A percentile compares a stretch with the other conserved stretches of the same genome.
These are phyloP conservation scores for Beauveria varroae DNA, from an alignment of 2,329 filamentous ascomycete species.

Conservation along the genomic window DNA sequence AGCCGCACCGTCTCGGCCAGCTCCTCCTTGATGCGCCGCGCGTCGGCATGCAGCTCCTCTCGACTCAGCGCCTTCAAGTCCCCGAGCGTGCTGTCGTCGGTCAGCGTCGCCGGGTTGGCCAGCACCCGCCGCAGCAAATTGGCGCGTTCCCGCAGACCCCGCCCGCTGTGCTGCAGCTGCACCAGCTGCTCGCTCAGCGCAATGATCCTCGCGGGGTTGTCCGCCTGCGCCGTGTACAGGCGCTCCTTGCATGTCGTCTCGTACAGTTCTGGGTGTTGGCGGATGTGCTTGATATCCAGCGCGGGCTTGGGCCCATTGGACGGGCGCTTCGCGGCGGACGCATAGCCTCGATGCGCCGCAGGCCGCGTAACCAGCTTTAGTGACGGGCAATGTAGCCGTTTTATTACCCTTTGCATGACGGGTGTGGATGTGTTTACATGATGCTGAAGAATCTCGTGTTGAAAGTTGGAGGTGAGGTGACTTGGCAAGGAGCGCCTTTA, in stretches of 20 bases:
- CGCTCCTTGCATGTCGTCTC: conserved; percentile 75
- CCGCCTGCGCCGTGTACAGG: conserved; percentile 61
- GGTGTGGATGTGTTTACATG: conserved; percentile 14
- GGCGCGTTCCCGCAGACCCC: conserved; percentile 55
- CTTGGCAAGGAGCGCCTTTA: conserved; percentile 17
- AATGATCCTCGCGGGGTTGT: conserved; percentile 49
- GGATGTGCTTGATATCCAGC: conserved; percentile 84
- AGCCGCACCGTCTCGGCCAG: conserved; percentile 53
- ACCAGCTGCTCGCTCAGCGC: conserved; percentile 51
- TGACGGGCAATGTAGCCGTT: conserved; percentile 20
- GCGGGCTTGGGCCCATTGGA: conserved; percentile 68
- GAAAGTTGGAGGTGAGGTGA: conserved; percentile 13
- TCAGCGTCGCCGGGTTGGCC: conserved; percentile 41
- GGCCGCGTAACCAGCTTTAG: conserved; percentile 14
- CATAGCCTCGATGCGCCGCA: conserved; percentile 16
- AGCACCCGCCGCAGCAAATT: conserved; percentile 54
- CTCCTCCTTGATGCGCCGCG: conserved; percentile 54
- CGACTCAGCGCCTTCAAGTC: conserved; percentile 31
- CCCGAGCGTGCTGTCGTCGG: conserved; percentile 33
- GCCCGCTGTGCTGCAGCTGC: conserved; percentile 51
- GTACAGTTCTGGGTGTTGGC: conserved; percentile 73
- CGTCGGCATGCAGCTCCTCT: conserved; percentile 53
- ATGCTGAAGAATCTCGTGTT: not conserved
- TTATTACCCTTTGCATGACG: conserved; percentile 25
- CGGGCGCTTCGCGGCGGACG: conserved; percentile 40